phyloP scores from a whole-genome alignment of 257 asterid species.

The Solanum chmielewskii region DNA sequence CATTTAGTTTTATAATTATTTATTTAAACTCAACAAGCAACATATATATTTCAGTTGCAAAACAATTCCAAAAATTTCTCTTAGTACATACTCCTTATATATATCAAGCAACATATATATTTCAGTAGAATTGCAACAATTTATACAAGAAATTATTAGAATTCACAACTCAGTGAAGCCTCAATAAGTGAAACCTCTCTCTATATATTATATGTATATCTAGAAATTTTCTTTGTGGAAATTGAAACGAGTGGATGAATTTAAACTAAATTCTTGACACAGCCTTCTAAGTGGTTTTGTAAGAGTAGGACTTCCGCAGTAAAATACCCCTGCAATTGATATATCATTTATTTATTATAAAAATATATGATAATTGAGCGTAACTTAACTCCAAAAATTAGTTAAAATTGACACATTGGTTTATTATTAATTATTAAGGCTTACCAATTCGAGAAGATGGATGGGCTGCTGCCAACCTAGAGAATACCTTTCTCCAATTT shows the following conservation, averaged over 20 bases:
- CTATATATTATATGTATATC: constrained; percentile 1
- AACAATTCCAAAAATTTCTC: neutral
- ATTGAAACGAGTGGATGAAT: constrained; percentile 55
- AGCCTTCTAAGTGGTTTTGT: constrained; percentile 40
- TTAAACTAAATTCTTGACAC: constrained; percentile 67
- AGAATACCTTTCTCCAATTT: constrained; percentile 80
- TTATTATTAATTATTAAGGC: neutral
- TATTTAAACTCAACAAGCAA: neutral
- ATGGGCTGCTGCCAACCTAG: constrained; percentile 40
- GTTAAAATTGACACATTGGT: neutral
- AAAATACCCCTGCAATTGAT: constrained; percentile 61
- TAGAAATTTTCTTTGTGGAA: constrained; percentile 97
- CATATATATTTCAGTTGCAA: neutral
- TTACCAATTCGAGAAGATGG: constrained; percentile 64
- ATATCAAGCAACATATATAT: neutral
- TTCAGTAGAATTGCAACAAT: neutral
- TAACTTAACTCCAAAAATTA: neutral
- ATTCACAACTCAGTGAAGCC: neutral
- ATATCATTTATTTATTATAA: neutral
- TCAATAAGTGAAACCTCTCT: neutral
- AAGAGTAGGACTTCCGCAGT: constrained; percentile 71
- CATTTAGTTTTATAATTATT: neutral
- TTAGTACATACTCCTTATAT: neutral
- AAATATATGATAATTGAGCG: neutral
- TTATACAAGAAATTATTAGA: neutral